Evolutionary conservation across 192 early-diverging fungal species (phyloP), one percentile per base, ranked within the genome.

Genomic region (Entomortierella parvispora): DNA sequence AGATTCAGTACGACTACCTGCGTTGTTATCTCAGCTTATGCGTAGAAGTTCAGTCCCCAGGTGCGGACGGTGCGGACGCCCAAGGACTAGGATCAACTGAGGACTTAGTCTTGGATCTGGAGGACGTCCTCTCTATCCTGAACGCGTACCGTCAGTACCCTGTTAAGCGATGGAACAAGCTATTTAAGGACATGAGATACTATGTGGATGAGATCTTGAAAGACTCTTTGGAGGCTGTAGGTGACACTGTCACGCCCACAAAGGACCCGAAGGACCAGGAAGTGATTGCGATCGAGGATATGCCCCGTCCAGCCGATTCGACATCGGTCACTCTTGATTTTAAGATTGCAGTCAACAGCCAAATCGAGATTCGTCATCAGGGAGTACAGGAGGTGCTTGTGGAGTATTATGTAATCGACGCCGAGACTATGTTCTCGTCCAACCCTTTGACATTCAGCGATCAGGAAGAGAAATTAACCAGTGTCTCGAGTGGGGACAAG

Each of bases 371-470:
- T 14, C 68, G 61, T 14, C 79, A 79, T 53, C 53, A 68, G 2
- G 83, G 83, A 8, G 61, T 82, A 3, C 46, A 63, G 0, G 58
- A 76, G 2, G 47, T 84, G 15, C 61, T 68, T 25, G 58, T 86
- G 6, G 62, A 72, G 28, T 84, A 79, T 26, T 86, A 86, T 40
- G 72, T 59, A 4, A 82, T 84, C 18, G 80, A 86, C 47, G 74
- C 80, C 17, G 85, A 86, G 62, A 74, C 79, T 17, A 82, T 84
- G 67, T 86, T 86, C 56, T 86, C 85, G 0, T 65, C 55, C 31
- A 79, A 69, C 12, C 82, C 85, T 8, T 80, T 86, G 40, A 75
- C 74, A 15, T 81, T 82, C 52, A 71, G 80, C n/a, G 81, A 82
- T 2, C 74, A 83, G 1, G 82, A 78, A 17, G 69, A 86, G 23